These are phyloP conservation scores for Mucor piriformis DNA, from an alignment of 371 early-diverging fungal genomes.

Conservation along the genomic window DNA sequence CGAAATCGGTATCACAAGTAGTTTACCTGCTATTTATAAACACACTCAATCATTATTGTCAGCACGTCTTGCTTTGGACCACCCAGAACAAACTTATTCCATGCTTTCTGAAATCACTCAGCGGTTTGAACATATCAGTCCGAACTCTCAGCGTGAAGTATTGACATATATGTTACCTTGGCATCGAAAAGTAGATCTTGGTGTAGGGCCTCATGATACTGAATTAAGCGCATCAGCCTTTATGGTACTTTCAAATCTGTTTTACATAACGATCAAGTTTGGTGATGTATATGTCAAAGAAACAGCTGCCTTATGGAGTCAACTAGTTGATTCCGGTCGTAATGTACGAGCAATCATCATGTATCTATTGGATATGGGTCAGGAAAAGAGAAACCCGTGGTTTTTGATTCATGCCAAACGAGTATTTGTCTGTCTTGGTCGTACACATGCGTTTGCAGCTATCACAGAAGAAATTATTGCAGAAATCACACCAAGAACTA, in stretches of 20 bases:
- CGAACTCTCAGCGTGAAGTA: slow-evolving; percentile 68
- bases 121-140: slow-evolving; percentile 72
- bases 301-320: slow-evolving; percentile 82
- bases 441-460: slow-evolving; percentile 62
- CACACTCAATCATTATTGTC: slow-evolving; percentile 76
- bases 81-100: slow-evolving; percentile 69
- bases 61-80: slow-evolving; percentile 67
- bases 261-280: slow-evolving; percentile 83
- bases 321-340: slow-evolving; percentile 69
- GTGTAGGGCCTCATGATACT: slow-evolving; percentile 49
- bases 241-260: slow-evolving; percentile 80
- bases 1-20: slow-evolving; percentile 76
- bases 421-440: slow-evolving; percentile 78
- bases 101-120: slow-evolving; percentile 81
- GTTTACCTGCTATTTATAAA: slow-evolving; percentile 81
- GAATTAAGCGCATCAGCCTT: slow-evolving; percentile 61
- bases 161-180: slow-evolving; percentile 83
- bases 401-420: slow-evolving; percentile 81
- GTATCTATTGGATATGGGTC: slow-evolving; percentile 73
- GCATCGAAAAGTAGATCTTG: slow-evolving; percentile 79
- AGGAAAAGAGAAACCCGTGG: slow-evolving; percentile 78
- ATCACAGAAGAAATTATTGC: slow-evolving; percentile 69
- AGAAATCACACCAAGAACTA: slow-evolving; percentile 76
- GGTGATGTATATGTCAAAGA: slow-evolving; percentile 79
- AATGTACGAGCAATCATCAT: slow-evolving; percentile 75